These are phyloP conservation scores for Penicilliopsis zonata DNA, from an alignment of 495 filamentous ascomycete genomes.

Conservation along the genomic window DNA sequence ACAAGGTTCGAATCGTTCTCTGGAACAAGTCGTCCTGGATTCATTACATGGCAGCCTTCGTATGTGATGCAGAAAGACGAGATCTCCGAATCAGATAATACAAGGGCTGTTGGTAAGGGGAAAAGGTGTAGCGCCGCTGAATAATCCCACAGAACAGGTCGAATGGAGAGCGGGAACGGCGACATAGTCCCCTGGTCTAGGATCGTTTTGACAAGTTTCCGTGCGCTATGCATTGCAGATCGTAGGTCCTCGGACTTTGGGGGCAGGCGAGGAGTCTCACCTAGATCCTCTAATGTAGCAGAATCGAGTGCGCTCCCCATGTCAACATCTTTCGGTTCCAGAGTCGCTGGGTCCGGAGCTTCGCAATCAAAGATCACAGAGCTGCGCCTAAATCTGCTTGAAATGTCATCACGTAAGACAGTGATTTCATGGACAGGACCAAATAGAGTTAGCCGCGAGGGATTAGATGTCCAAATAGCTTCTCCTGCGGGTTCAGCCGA, in stretches of 20 bases:
- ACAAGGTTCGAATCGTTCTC: conserved; percentile 48
- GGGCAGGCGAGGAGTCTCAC: conserved; percentile 6
- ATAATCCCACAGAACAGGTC: conserved; percentile 86
- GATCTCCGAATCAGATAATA: conserved; percentile 70
- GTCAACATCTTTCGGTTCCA: conserved; percentile 8
- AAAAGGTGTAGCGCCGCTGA: conserved; percentile 64
- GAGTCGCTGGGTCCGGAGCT: conserved; percentile 9
- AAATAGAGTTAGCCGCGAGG: conserved; percentile 67
- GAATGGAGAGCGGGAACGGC: conserved; percentile 63
- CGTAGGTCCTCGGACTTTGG: conserved; percentile 8
- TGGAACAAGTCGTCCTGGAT: conserved; percentile 67
- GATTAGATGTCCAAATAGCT: conserved; percentile 81
- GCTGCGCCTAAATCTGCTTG: conserved; percentile 60
- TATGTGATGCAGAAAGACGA: conserved; percentile 78
- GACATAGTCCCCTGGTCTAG: conserved; percentile 85
- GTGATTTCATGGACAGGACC: conserved; percentile 77
- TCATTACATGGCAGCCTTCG: conserved; percentile 93
- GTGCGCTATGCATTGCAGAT: conserved; percentile 45
- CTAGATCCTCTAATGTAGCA: conserved; percentile 3
- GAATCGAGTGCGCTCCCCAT: conserved; percentile 5
- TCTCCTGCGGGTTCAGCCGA: conserved; percentile 44
- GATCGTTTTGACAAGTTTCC: conserved; percentile 79
- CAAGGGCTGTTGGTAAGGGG: conserved; percentile 71
- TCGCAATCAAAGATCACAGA: conserved; percentile 43
- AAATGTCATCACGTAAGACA: conserved; percentile 75